These are phyloP conservation scores for Alternaria sp. DNA, from an alignment of 2,329 filamentous ascomycete genomes.

Conservation along the genomic window DNA sequence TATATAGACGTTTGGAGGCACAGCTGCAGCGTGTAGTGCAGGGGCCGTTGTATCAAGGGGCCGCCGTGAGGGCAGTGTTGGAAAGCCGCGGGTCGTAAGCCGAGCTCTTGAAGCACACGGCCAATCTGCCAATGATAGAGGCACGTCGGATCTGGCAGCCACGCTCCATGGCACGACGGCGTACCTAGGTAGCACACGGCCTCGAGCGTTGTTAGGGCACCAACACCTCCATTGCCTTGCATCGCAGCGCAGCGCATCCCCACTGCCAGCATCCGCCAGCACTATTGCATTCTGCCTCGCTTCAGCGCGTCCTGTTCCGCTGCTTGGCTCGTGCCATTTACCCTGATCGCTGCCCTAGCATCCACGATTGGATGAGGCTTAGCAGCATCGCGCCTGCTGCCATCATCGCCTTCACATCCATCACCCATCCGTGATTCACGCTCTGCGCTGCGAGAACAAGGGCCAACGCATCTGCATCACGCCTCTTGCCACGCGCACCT, in stretches of 20 bases:
- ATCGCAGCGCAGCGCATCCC: not conserved
- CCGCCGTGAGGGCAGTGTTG: not conserved
- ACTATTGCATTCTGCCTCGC: not conserved
- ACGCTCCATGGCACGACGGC: not conserved
- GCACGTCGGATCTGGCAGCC: not conserved
- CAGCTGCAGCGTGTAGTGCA: slow-evolving; percentile 5
- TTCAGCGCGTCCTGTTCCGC: slow-evolving; percentile 9
- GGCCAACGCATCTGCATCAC: not conserved
- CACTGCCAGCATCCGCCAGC: not conserved
- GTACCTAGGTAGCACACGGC: not conserved
- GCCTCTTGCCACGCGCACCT: not conserved
- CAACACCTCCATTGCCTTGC: not conserved
- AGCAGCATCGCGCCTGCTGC: slow-evolving; percentile 13
- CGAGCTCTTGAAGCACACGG: slow-evolving; percentile 5
- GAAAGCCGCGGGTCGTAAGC: not conserved
- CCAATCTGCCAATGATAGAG: slow-evolving; percentile 5
- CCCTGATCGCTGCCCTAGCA: slow-evolving; percentile 14
- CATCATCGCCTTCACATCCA: not conserved
- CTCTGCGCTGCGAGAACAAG: not conserved
- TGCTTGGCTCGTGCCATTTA: slow-evolving; percentile 10
- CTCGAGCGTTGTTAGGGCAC: not conserved
- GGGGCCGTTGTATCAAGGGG: slow-evolving; percentile 9
- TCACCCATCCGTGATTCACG: not conserved
- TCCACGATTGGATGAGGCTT: slow-evolving; percentile 14
- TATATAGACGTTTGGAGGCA: slow-evolving; percentile 6